A percentile compares a stretch with the other conserved stretches of the same genome.
These are phyloP conservation scores for Kwoniella sp. DNA, from an alignment of 768 basidiomycete species.

Conservation along the genomic window DNA sequence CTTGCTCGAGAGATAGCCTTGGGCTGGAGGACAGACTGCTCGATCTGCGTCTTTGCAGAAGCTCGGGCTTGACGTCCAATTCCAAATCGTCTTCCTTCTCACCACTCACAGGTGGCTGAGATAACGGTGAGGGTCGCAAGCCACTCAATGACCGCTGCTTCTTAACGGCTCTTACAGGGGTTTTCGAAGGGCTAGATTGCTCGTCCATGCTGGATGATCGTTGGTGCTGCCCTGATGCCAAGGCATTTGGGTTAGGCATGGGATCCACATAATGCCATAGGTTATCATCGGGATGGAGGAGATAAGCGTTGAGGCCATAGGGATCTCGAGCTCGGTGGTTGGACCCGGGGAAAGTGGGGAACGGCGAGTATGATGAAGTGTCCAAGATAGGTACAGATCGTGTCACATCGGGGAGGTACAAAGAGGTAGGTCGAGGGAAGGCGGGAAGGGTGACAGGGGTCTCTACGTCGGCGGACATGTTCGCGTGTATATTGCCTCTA, in stretches of 20 bases:
- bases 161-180: not conserved
- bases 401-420: slow-evolving; percentile 24
- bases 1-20: slow-evolving; percentile 9
- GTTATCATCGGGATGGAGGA: slow-evolving; percentile 46
- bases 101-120: slow-evolving; percentile 24
- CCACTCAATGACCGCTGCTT: slow-evolving; percentile 25
- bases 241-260: slow-evolving; percentile 12
- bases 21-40: slow-evolving; percentile 15
- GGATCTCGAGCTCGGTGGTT: slow-evolving; percentile 31
- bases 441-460: slow-evolving; percentile 17
- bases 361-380: slow-evolving; percentile 44
- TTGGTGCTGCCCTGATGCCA: not conserved
- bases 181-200: slow-evolving; percentile 2
- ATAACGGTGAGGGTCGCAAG: slow-evolving; percentile 27
- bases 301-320: slow-evolving; percentile 44
- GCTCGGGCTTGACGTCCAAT: not conserved
- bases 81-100: slow-evolving; percentile 4
- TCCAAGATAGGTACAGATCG: slow-evolving; percentile 31
- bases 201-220: not conserved
- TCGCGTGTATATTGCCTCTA: slow-evolving; percentile 4
- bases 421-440: slow-evolving; percentile 41
- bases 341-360: slow-evolving; percentile 40
- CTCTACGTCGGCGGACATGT: slow-evolving; percentile 22
- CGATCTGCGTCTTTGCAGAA: slow-evolving; percentile 8
- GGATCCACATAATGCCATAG: slow-evolving; percentile 39